Evolutionary conservation across 169 alveolate genomes (phyloP).

Genomic region (Amoebophrya sp.): DNA sequence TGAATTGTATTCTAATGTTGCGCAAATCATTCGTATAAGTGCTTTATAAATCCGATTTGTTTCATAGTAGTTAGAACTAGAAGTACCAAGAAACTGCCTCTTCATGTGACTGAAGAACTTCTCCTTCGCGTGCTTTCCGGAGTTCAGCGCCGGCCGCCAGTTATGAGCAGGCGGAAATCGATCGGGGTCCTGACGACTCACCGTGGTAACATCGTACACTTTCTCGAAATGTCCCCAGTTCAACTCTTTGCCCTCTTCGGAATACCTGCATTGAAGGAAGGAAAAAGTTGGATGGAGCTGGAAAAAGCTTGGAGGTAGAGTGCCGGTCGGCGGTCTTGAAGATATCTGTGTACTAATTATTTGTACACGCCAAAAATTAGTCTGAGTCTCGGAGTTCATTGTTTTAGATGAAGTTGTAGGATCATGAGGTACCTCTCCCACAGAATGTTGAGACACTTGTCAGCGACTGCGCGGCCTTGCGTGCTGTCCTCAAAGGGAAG

Average conservation of each 20-base stretch:
- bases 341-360: too few species aligned
- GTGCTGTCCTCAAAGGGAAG: background rate
- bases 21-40: background rate
- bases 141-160: background rate
- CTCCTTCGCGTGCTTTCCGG: background rate
- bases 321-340: too few species aligned
- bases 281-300: too few species aligned
- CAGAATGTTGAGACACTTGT: background rate
- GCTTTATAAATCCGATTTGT: background rate
- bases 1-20: background rate
- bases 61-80: background rate
- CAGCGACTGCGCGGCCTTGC: background rate
- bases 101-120: background rate
- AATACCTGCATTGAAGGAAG: too few species aligned
- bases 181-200: background rate
- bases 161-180: background rate
- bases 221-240: background rate
- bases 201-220: conserved; percentile 2
- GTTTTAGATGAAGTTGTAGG: too few species aligned
- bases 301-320: too few species aligned
- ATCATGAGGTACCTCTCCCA: background rate
- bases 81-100: background rate
- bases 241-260: background rate
- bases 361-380: too few species aligned
- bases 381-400: too few species aligned